These are phyloP conservation scores for Aspergillus sergii DNA, from an alignment of 2,329 filamentous ascomycete genomes.

Conservation along the genomic window DNA sequence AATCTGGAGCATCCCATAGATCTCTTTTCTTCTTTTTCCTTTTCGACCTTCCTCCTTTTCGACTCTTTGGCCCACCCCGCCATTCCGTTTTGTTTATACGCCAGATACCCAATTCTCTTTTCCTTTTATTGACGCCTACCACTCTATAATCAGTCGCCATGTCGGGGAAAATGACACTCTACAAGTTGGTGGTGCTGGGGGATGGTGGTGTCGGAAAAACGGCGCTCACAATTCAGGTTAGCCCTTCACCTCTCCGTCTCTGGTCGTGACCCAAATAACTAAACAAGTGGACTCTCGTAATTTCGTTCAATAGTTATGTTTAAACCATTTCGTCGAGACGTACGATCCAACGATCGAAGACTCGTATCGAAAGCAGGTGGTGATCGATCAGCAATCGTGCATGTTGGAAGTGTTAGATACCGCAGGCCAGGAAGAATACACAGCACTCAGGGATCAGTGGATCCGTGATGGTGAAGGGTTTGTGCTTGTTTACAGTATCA, in stretches of 20 bases:
- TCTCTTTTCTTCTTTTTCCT: constrained; percentile 17
- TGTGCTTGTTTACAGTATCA: constrained; percentile 97
- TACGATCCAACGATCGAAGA: constrained; percentile 71
- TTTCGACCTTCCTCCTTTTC: constrained; percentile 10
- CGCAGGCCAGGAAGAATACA: constrained; percentile 97
- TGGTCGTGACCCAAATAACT: constrained; percentile 9
- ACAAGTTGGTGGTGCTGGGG: constrained; percentile 93
- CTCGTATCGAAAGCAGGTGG: constrained; percentile 69
- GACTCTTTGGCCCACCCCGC: constrained; percentile 1
- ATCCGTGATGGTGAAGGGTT: constrained; percentile 97
- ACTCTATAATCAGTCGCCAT: constrained; percentile 52
- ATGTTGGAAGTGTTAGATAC: constrained; percentile 98
- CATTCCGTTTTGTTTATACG: constrained; percentile 2
- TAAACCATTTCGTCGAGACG: constrained; percentile 98
- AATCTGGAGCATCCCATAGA: constrained; percentile 27
- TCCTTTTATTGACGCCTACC: background rate
- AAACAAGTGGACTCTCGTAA: constrained; percentile 7
- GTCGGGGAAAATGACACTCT: constrained; percentile 92
- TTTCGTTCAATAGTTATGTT: constrained; percentile 67
- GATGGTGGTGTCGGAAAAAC: constrained; percentile 95
- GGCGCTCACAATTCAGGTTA: constrained; percentile 80
- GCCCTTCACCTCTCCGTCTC: constrained; percentile 18
- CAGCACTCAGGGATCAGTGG: constrained; percentile 94
- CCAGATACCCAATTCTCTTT: constrained; percentile 5
- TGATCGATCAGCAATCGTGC: constrained; percentile 92